A percentile compares a stretch with the other conserved stretches of the same genome.
These are phyloP conservation scores for Pseudogymnoascus sp. DNA, from an alignment of 2,329 filamentous ascomycete species.

Conservation along the genomic window DNA sequence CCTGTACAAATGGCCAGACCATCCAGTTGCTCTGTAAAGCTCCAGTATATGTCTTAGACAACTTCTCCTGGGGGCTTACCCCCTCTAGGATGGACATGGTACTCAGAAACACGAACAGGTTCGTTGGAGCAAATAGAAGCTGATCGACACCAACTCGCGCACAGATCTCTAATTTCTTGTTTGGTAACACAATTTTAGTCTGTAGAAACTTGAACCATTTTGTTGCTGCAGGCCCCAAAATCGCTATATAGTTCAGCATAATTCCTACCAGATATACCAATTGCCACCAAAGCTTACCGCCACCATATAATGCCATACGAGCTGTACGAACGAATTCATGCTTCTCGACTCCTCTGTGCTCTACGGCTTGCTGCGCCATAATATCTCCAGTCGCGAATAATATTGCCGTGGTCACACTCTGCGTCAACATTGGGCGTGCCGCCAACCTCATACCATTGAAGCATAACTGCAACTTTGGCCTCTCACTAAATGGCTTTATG, in stretches of 20 bases:
- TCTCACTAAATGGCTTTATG: background rate
- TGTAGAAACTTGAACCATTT: conserved; percentile 66
- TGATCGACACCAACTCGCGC: conserved; percentile 62
- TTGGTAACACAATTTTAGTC: conserved; percentile 50
- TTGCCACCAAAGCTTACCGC: conserved; percentile 45
- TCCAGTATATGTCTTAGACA: conserved; percentile 51
- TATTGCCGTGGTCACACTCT: conserved; percentile 82
- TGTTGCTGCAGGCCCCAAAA: conserved; percentile 67
- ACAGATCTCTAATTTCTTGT: conserved; percentile 52
- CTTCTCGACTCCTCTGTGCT: conserved; percentile 68
- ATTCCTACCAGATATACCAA: background rate
- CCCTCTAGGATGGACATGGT: conserved; percentile 64
- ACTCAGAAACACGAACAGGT: conserved; percentile 60
- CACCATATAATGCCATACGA: conserved; percentile 76
- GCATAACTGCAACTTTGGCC: background rate
- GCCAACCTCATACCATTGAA: conserved; percentile 59
- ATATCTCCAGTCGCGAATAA: conserved; percentile 90
- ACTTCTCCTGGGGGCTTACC: conserved; percentile 51
- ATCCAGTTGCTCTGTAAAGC: conserved; percentile 64
- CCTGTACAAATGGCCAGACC: conserved; percentile 64
- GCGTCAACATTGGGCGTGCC: conserved; percentile 77
- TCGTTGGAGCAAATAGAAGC: conserved; percentile 57
- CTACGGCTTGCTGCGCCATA: conserved; percentile 85
- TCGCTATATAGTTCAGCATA: conserved; percentile 35
- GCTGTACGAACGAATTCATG: conserved; percentile 69